Base-by-base conservation (phyloP, 2,329 filamentous ascomycete genomes). In the Colletotrichum sp. region DNA sequence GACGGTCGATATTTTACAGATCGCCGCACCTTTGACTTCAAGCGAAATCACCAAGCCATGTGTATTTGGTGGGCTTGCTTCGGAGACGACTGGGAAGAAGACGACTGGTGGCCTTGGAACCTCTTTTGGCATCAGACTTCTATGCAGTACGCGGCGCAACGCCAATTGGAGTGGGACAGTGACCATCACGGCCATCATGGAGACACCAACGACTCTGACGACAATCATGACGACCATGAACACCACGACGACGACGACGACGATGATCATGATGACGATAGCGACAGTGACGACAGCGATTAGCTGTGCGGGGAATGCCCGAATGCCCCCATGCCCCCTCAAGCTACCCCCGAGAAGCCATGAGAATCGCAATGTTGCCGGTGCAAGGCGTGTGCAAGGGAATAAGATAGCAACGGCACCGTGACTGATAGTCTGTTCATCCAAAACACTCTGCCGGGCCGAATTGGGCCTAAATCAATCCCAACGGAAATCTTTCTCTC, bases 61-160 rank as follows among this genome's bases (percentile, higher is more conserved):
- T 52, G 44, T 6, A 5, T 52, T 52, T 52, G 44, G 44, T 52
- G 44, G 44, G n/a, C 12, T 24, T 52, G 44, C n/a, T 52, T 21
- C 44, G 44, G 44, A 52, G n/a, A 52, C 6, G 44, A 52, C 44
- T 52, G 44, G 44, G 44, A 52, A 7, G 39, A 49, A 49, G 39
- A 49, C 44, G 44, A 52, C n/a, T 52, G 44, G 44, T 21, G 44
- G 44, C n/a, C 44, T 52, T 52, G 44, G 44, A 52, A 12, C n/a
- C n/a, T 52, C 44, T 8, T 52, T 52, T 52, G 44, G 44, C n/a
- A 12, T 52, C n/a, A 24, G 44, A 52, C 44, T 21, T 52, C n/a
- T 21, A 52, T 5, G 44, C n/a, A 24, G 10, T 24, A 52, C 44
- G 44, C n/a, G n/a, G 44, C 10, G n/a, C n/a, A 52, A 52, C n/a